phyloP scores from a whole-genome alignment of 148 eudicot species.

The Nepenthes mirabilis region DNA sequence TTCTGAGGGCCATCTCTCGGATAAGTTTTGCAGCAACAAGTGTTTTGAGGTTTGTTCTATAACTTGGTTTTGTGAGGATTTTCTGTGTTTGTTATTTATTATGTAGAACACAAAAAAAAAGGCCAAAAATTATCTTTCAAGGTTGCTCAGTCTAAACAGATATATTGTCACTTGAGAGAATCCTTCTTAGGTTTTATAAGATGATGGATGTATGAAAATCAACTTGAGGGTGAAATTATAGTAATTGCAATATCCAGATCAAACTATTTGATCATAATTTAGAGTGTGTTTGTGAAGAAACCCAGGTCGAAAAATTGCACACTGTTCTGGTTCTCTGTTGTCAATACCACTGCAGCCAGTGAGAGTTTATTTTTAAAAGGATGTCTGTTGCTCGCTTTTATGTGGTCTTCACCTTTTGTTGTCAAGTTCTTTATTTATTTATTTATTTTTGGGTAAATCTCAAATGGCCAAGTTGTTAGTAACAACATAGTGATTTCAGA shows the following conservation, averaged over 20 bases:
- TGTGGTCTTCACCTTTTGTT: not conserved
- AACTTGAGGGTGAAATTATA: too few species aligned
- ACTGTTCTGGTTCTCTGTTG: too few species aligned
- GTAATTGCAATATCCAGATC: too few species aligned
- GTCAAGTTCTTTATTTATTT: not conserved
- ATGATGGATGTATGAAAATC: too few species aligned
- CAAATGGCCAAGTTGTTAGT: not conserved
- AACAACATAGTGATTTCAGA: constrained; percentile 14
- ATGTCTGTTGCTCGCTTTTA: too few species aligned
- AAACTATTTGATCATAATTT: too few species aligned
- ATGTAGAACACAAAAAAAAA: not conserved
- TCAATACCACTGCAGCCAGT: too few species aligned
- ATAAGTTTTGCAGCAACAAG: constrained; percentile 33
- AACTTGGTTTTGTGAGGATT: constrained; percentile 1
- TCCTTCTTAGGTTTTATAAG: too few species aligned
- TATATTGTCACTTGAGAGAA: too few species aligned
- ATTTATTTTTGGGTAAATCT: not conserved
- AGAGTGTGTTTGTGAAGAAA: too few species aligned
- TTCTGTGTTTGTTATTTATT: not conserved
- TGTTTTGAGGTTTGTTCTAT: constrained; percentile 27
- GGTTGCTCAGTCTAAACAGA: not conserved
- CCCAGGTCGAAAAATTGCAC: too few species aligned
- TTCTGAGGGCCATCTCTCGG: constrained; percentile 13
- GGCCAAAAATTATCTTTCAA: not conserved
- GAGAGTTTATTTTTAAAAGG: too few species aligned